Evolutionary conservation across 1,284 basidiomycete genomes (phyloP), one percentile per base, ranked within the genome.

Genomic region (Leucoagaricus sp.): DNA sequence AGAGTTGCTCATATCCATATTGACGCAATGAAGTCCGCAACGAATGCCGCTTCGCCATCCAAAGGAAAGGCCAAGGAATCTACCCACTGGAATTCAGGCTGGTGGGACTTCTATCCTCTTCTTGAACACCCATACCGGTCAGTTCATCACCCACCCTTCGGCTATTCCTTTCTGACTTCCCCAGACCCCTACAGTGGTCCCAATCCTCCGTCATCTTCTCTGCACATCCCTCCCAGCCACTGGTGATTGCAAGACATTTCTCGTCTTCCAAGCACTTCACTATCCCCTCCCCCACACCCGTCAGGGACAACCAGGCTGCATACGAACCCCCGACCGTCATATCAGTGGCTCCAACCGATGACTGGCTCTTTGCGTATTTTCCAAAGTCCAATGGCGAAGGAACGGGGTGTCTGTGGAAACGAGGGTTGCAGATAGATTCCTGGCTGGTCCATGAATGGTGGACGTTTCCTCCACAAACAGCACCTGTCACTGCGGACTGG

Each of bases 301-400:
- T 89, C 38, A 58, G 73, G 13, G 66, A 72, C 19, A 71, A 79
- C 0, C 73, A 82, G 4, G 58, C 68, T 5, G 73, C 77, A 0
- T 91, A 84, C 65, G 78, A 78, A 15, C 82, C 89, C 8, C 85
- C 89, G 0, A 80, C 79, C 2, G 68, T 86, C 15, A 81, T 92
- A 50, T 78, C 81, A 7, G 75, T 83, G 23, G 81, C 83, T 10
- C 77, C 85, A 1, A 72, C 74, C 25, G 83, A 85, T 54, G 75
- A 79, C 44, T 86, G 81, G 81, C 65, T 92, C 2, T 91, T 90
- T 65, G 88, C 89, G 1, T 91, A 85, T 67, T 91, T 88, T 65
- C 86, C 89, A 10, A 76, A 84, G 31, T 72, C 71, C 29, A 77
- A 76, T 26, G 64, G 69, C 1, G 81, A 84, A 49, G 85, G 87